A percentile compares a stretch with the other conserved stretches of the same genome.
Conservation (phyloP, 768 basidiomycete genomes). For the Paxillus involutus region DNA sequence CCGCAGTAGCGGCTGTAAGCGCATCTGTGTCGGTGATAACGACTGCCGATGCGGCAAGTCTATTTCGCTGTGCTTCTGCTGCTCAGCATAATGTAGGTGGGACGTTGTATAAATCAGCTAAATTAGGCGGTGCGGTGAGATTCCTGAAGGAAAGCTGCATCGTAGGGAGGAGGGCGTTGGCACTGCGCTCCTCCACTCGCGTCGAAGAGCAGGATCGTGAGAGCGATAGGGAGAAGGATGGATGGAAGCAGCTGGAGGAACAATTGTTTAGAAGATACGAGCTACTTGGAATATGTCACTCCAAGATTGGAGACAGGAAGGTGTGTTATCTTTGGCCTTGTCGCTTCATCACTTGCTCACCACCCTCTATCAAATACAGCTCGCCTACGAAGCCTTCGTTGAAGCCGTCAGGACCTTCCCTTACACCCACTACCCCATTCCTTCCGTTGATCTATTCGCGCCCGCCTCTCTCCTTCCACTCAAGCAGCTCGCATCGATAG, state of each 20-base stretch:
- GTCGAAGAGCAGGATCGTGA: slow-evolving; percentile 14
- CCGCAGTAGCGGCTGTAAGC: slow-evolving; percentile 34
- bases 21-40: slow-evolving; percentile 4
- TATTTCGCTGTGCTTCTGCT: slow-evolving; percentile 67
- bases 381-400: slow-evolving; percentile 57
- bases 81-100: slow-evolving; percentile 71
- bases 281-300: slow-evolving; percentile 74
- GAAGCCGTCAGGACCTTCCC: slow-evolving; percentile 56
- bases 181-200: slow-evolving; percentile 14
- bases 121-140: slow-evolving; percentile 61
- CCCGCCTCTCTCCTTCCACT: slow-evolving; percentile 38
- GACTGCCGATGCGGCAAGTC: slow-evolving; percentile 43
- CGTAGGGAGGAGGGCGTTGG: slow-evolving; percentile 50
- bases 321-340: slow-evolving; percentile 38
- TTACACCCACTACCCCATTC: slow-evolving; percentile 33
- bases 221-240: slow-evolving; percentile 33
- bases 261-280: slow-evolving; percentile 78
- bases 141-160: slow-evolving; percentile 65
- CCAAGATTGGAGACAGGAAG: slow-evolving; percentile 75
- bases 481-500: slow-evolving; percentile 56
- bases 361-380: slow-evolving; percentile 34
- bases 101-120: slow-evolving; percentile 63
- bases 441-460: slow-evolving; percentile 33
- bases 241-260: slow-evolving; percentile 60
- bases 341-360: not conserved